Evolutionary conservation across 176 grass and related monocot genomes (phyloP), one percentile per base, ranked within the genome.

Genomic region (Avena atlantica): DNA sequence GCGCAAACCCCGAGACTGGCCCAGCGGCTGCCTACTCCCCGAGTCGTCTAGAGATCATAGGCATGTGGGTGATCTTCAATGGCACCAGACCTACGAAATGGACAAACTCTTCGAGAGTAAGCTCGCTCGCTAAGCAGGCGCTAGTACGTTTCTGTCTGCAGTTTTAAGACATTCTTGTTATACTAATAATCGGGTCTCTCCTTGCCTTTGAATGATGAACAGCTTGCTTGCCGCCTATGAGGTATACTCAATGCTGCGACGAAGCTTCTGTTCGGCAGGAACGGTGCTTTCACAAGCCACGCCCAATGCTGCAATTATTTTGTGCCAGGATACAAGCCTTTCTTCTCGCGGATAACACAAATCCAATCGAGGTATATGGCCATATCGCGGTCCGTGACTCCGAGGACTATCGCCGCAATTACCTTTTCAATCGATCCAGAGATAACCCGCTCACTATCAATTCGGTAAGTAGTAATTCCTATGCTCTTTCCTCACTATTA

Each of bases 351-450:
- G 69, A 72, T 72, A 47, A 11, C 69, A 47, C 40, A 4, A 0
- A 42, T 47, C 20, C 70, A 47, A 10, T 72, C 19, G 40, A 72
- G 70, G 70, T 72, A 47, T 72, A 72, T 4, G 40, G 70, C 23
- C 6, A 7, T 47, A 47, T 72, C 1, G 70, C 40, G 19, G 70
- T 47, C 40, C 70, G 70, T 0, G 70, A 72, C 11, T 42, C 40
- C 9, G 70, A 72, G 70, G 70, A 72, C 47, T 72, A 72, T 72
- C 40, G 40, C 4, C 70, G 70, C 4, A 72, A 47, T 23, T 72
- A 72, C 47, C 19, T 72, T 23, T 72, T 72, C 40, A 72, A 72
- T 4, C 40, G 70, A 7, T n/a, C 70, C 11, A 40, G 20, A 14
- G 70, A 72, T 47, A n/a, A 72, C 40, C 40, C 70, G 40, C 70